These are phyloP conservation scores for Hypoxylon sp. DNA, from an alignment of 2,329 filamentous ascomycete genomes.

Conservation along the genomic window DNA sequence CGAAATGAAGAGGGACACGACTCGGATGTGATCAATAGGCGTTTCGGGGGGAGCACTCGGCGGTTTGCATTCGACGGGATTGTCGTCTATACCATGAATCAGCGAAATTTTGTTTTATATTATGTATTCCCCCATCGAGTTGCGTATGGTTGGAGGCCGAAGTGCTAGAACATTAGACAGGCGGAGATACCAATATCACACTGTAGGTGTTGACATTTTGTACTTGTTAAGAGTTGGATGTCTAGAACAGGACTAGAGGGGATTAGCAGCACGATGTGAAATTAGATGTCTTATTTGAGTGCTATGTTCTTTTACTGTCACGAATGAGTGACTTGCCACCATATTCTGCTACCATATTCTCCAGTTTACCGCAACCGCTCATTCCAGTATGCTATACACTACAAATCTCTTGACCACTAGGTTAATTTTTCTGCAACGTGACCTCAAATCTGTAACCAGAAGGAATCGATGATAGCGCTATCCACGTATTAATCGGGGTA, in stretches of 20 bases:
- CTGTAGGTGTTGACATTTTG: constrained; percentile 22
- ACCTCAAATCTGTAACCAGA: not conserved
- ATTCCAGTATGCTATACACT: not conserved
- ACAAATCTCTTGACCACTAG: too few species aligned
- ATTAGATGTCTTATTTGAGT: not conserved
- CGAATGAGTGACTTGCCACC: not conserved
- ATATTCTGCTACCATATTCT: not conserved
- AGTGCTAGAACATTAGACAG: constrained; percentile 34
- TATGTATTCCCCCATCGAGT: constrained; percentile 25
- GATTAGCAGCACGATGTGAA: constrained; percentile 5
- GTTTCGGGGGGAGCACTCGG: constrained; percentile 32
- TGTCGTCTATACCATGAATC: constrained; percentile 37
- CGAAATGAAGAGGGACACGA: constrained; percentile 34
- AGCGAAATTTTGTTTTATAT: constrained; percentile 29
- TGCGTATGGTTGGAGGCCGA: constrained; percentile 19
- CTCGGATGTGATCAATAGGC: constrained; percentile 45
- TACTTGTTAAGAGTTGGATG: constrained; percentile 21
- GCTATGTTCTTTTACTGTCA: constrained; percentile 3
- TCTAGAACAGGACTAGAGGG: constrained; percentile 24
- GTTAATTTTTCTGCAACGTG: not conserved
- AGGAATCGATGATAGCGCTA: not conserved
- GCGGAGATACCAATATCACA: constrained; percentile 36
- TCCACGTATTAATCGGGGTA: not conserved
- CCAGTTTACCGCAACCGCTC: not conserved
- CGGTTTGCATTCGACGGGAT: constrained; percentile 32